Conservation (phyloP, 495 filamentous ascomycete genomes). For the Penicillium salamii region DNA sequence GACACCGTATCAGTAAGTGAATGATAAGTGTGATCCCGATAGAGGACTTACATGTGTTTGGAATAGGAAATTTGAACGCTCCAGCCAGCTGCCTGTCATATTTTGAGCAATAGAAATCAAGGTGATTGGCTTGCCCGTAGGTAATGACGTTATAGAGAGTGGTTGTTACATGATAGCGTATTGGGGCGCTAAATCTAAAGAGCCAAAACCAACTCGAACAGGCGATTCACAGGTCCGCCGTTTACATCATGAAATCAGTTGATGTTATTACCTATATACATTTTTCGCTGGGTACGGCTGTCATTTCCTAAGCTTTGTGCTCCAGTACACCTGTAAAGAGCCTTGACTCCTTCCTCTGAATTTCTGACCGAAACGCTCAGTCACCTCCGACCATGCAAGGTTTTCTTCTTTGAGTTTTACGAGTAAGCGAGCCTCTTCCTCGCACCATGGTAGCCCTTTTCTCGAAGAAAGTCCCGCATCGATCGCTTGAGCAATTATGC, state of each 20-base stretch:
- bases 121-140: background rate
- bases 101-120: slow-evolving; percentile 3
- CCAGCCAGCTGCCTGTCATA: slow-evolving; percentile 1
- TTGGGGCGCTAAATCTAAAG: background rate
- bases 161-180: background rate
- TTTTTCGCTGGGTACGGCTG: slow-evolving; percentile 1
- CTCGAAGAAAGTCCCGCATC: slow-evolving; percentile 2
- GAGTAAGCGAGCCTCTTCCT: slow-evolving; percentile 9
- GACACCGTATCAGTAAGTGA: background rate
- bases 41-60: background rate
- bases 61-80: background rate
- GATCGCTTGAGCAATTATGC: background rate
- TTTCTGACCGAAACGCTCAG: slow-evolving; percentile 3
- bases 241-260: slow-evolving; percentile 1
- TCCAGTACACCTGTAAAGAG: slow-evolving; percentile 14
- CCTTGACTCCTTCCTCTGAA: slow-evolving; percentile 14
- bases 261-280: background rate
- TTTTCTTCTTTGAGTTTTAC: slow-evolving; percentile 12
- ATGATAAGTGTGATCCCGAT: background rate
- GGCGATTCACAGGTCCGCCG: background rate
- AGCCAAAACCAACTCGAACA: background rate
- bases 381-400: slow-evolving; percentile 13
- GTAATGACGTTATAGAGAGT: background rate
- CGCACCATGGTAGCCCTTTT: slow-evolving; percentile 10
- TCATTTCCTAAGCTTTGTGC: slow-evolving; percentile 7